Evolutionary conservation across 345 rosid species (phyloP).

Genomic region (Theobroma cacao): DNA sequence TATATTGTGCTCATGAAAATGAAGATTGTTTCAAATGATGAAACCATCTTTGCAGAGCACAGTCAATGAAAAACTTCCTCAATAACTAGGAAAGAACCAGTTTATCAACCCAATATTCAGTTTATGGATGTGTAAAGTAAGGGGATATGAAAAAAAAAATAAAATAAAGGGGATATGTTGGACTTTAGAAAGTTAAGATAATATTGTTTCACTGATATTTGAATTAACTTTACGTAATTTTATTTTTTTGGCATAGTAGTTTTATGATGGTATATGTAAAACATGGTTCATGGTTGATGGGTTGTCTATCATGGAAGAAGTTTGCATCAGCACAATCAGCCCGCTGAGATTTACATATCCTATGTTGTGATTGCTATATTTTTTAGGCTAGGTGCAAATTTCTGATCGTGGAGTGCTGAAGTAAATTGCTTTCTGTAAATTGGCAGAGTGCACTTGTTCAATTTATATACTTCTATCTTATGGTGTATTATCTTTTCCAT

Average conservation of each 20-base stretch:
- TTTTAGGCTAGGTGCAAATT: not conserved
- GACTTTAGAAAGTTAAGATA: not conserved
- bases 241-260: not conserved
- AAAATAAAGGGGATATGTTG: not conserved
- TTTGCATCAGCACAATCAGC: not conserved
- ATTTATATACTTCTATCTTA: not conserved
- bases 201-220: not conserved
- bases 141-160: not conserved
- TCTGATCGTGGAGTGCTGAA: not conserved
- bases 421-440: not conserved
- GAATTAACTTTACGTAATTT: not conserved
- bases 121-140: not conserved
- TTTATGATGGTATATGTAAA: not conserved
- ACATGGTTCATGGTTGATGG: not conserved
- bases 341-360: not conserved
- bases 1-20: not conserved
- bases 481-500: not conserved
- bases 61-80: too few relatives aligned
- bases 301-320: not conserved
- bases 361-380: not conserved
- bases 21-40: not conserved
- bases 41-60: not conserved
- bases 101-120: not conserved
- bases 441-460: not conserved
- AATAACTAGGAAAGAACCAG: not conserved